These are phyloP conservation scores for Exophiala calicioides DNA, from an alignment of 2,329 filamentous ascomycete species.

Conservation along the genomic window DNA sequence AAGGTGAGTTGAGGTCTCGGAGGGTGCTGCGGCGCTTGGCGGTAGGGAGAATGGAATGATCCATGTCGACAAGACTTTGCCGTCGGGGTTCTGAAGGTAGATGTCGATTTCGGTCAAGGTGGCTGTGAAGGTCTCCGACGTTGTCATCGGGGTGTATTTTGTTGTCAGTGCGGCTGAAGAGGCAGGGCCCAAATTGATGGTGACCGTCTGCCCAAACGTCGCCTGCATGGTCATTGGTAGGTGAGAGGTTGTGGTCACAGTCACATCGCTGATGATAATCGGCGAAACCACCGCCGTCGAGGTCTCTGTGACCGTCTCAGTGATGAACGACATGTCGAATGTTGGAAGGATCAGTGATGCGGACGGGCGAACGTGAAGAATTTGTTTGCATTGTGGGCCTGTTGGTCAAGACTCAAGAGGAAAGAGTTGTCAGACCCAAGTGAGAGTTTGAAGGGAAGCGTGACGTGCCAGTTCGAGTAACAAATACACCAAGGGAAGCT, in stretches of 20 bases:
- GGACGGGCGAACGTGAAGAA: neutral
- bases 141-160: conserved; percentile 16
- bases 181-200: conserved; percentile 12
- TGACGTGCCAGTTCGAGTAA: too few species aligned
- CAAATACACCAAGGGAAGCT: too few species aligned
- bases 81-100: conserved; percentile 20
- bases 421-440: too few species aligned
- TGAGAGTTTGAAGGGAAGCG: too few species aligned
- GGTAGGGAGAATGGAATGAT: conserved; percentile 14
- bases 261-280: conserved; percentile 14
- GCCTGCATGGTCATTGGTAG: conserved; percentile 20
- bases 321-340: conserved; percentile 16
- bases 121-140: conserved; percentile 17
- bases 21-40: neutral
- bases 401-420: too few species aligned
- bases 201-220: conserved; percentile 21
- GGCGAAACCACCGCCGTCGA: conserved; percentile 10
- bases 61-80: conserved; percentile 25
- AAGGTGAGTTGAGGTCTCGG: neutral
- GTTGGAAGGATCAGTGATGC: neutral
- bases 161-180: conserved; percentile 12
- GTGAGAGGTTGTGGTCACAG: conserved; percentile 16
- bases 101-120: conserved; percentile 28
- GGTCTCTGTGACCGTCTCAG: conserved; percentile 11
- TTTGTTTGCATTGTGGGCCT: too few species aligned